A percentile compares a stretch with the other conserved stretches of the same genome.
phyloP scores from a whole-genome alignment of 306 rosid species.

The Dryas octopetala region DNA sequence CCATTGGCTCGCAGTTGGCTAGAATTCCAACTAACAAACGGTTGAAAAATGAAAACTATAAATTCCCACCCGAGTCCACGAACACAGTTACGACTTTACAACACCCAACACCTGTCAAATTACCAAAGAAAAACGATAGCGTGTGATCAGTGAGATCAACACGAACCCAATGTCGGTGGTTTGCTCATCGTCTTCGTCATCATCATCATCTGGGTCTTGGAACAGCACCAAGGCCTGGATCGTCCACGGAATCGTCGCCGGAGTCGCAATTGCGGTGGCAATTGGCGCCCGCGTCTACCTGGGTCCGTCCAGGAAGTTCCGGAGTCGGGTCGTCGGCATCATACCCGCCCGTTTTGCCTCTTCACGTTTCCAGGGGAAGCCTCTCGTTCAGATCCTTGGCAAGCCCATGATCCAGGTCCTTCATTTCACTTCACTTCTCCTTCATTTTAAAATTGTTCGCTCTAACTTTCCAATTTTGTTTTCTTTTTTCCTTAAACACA shows the following conservation, averaged over 20 bases:
- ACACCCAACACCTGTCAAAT: too few species aligned
- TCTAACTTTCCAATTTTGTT: too few species aligned
- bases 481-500: neutral
- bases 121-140: neutral
- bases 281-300: slow-evolving; percentile 65
- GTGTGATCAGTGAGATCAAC: neutral
- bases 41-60: too few species aligned
- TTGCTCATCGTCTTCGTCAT: slow-evolving; percentile 35
- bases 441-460: too few species aligned
- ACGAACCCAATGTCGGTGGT: slow-evolving; percentile 17
- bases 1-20: too few species aligned
- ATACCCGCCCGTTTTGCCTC: slow-evolving; percentile 97
- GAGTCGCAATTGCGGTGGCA: slow-evolving; percentile 72
- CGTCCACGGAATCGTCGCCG: slow-evolving; percentile 67
- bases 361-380: slow-evolving; percentile 78
- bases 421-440: neutral
- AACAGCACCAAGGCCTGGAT: slow-evolving; percentile 61
- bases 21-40: too few species aligned
- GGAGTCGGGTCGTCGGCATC: slow-evolving; percentile 84
- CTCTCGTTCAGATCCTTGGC: slow-evolving; percentile 85
- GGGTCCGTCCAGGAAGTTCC: slow-evolving; percentile 54
- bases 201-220: slow-evolving; percentile 46
- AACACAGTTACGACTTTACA: too few species aligned
- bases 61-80: too few species aligned
- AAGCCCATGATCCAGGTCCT: slow-evolving; percentile 96